Percentiles rank a stretch among this genome's conserved stretches.
Conservation (phyloP, 768 basidiomycete genomes). For the Suillus decipiens region DNA sequence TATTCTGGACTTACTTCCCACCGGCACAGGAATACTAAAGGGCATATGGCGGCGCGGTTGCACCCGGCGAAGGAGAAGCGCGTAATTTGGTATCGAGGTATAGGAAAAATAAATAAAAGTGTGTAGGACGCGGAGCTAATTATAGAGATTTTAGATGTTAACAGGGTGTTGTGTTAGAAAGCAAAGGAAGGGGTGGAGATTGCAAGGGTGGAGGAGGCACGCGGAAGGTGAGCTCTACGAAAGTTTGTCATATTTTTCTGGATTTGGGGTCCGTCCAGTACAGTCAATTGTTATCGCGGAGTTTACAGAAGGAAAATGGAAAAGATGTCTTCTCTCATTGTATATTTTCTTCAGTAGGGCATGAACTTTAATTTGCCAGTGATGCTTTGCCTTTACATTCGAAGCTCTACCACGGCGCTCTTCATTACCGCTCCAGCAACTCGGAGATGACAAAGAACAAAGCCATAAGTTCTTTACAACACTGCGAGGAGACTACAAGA, state of each 20-base stretch:
- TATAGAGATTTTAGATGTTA: not conserved
- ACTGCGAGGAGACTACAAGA: constrained; percentile 82
- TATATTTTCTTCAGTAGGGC: constrained; percentile 86
- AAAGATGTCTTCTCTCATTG: constrained; percentile 47
- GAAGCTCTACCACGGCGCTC: constrained; percentile 62
- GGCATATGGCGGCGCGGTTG: constrained; percentile 89
- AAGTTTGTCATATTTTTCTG: constrained; percentile 73
- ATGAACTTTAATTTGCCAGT: constrained; percentile 45
- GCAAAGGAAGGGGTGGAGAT: constrained; percentile 25
- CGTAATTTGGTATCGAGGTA: constrained; percentile 61
- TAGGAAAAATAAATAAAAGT: constrained; percentile 46
- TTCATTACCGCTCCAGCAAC: constrained; percentile 88
- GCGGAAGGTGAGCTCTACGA: constrained; percentile 65
- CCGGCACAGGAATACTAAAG: constrained; percentile 84
- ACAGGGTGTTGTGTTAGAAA: not conserved
- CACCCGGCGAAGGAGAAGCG: constrained; percentile 73
- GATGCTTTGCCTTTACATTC: constrained; percentile 80
- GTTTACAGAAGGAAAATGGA: not conserved
- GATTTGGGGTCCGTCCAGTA: constrained; percentile 63
- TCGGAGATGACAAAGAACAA: constrained; percentile 35
- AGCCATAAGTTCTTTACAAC: constrained; percentile 53
- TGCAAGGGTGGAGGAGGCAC: constrained; percentile 48
- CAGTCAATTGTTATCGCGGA: not conserved
- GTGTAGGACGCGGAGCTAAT: not conserved
- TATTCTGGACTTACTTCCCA: constrained; percentile 93